Conservation (phyloP, 306 rosid species). For the Vigna reflexopilosa region DNA sequence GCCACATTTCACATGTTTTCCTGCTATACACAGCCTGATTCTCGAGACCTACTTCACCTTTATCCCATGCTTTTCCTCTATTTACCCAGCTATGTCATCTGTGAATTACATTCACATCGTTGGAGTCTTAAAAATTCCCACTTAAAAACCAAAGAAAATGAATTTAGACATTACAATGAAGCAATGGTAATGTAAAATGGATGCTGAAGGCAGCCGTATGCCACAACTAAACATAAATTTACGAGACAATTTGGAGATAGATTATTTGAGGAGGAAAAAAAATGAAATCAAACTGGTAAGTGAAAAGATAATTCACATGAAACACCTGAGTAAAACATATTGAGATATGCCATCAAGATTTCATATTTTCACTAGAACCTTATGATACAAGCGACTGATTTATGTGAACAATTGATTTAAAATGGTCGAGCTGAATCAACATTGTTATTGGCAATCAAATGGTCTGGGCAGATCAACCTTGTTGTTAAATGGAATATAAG, state of each 20-base stretch:
- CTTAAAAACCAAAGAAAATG: background rate
- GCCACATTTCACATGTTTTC: constrained; percentile 89
- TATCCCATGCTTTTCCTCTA: constrained; percentile 49
- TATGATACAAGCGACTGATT: background rate
- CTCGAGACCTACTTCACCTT: constrained; percentile 68
- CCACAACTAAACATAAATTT: background rate
- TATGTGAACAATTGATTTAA: background rate
- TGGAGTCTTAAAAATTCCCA: background rate
- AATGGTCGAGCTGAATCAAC: background rate
- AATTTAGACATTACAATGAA: background rate
- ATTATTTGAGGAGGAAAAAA: background rate
- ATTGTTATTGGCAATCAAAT: background rate
- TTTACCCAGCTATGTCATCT: background rate
- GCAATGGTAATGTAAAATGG: background rate
- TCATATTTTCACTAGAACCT: background rate
- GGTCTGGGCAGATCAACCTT: background rate
- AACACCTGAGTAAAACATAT: background rate
- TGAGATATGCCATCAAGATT: background rate
- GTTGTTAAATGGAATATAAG: background rate
- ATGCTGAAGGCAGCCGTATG: background rate
- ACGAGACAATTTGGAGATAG: background rate
- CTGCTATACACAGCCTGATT: constrained; percentile 69
- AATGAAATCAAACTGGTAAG: background rate
- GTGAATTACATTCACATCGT: constrained; percentile 35
- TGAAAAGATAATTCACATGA: background rate